Evolutionary conservation across 2,329 filamentous ascomycete genomes (phyloP).

Genomic region (Stachybotrys echinatus): DNA sequence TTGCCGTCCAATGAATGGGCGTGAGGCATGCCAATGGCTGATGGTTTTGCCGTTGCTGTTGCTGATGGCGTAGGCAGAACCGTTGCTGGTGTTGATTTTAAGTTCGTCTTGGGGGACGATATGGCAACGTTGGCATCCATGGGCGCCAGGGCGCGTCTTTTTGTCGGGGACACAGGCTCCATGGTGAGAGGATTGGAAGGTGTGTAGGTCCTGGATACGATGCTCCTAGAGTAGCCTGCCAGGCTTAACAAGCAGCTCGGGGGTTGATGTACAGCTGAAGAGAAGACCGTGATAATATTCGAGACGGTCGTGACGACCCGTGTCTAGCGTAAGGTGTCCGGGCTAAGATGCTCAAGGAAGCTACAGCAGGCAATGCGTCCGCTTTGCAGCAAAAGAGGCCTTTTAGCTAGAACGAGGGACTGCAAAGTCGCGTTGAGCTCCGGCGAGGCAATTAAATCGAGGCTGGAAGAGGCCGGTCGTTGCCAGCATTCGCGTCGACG

Average conservation of each 20-base stretch:
- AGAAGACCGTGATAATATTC: too few relatives aligned
- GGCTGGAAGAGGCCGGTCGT: not conserved
- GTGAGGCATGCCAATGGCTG: not conserved
- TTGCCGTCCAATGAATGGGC: constrained; percentile 14
- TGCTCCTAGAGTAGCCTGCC: too few relatives aligned
- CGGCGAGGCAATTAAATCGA: not conserved
- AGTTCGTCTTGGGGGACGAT: constrained; percentile 15
- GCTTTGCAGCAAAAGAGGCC: too few relatives aligned
- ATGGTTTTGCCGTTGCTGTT: not conserved
- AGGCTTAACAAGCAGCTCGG: too few relatives aligned
- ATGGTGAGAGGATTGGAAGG: constrained; percentile 8
- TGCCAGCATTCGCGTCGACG: not conserved
- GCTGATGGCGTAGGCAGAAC: constrained; percentile 3
- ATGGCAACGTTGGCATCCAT: constrained; percentile 39
- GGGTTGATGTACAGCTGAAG: too few relatives aligned
- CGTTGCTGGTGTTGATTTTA: constrained; percentile 5
- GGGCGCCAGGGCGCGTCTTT: constrained; percentile 43
- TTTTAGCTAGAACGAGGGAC: too few relatives aligned
- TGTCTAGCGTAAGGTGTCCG: too few relatives aligned
- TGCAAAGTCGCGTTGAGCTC: too few relatives aligned
- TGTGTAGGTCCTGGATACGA: not conserved
- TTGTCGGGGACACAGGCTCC: constrained; percentile 30
- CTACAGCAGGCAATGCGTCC: too few relatives aligned
- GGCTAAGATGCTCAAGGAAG: too few relatives aligned
- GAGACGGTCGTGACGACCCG: too few relatives aligned